Conservation (phyloP, 2,329 filamentous ascomycete species). For the Phialemoniopsis sp. region DNA sequence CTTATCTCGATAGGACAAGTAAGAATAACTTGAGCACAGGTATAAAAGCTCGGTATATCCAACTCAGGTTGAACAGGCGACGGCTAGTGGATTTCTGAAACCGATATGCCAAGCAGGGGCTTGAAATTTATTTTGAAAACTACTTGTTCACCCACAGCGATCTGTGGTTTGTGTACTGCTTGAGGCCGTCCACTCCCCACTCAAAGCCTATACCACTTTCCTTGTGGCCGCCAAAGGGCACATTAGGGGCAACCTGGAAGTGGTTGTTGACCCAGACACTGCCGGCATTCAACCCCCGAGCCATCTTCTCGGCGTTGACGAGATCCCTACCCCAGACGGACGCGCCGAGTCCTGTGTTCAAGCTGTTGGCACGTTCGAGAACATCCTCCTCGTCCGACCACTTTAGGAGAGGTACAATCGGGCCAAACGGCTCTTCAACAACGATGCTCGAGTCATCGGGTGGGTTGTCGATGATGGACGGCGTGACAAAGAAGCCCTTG, state of each 20-base stretch:
- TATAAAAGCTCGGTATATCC: too few relatives aligned
- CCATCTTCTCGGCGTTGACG: slow-evolving; percentile 39
- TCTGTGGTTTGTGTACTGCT: slow-evolving; percentile 5
- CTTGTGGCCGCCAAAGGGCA: slow-evolving; percentile 46
- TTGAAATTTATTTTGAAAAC: too few relatives aligned
- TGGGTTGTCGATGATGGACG: slow-evolving; percentile 57
- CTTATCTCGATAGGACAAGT: too few relatives aligned
- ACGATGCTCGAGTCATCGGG: slow-evolving; percentile 51
- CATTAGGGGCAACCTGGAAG: slow-evolving; percentile 25
- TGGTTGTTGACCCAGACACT: slow-evolving; percentile 50
- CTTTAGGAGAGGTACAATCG: slow-evolving; percentile 37
- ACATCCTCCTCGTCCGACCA: slow-evolving; percentile 41
- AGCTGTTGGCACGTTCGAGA: slow-evolving; percentile 39
- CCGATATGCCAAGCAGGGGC: too few relatives aligned
- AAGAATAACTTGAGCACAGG: too few relatives aligned
- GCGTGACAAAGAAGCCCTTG: slow-evolving; percentile 51
- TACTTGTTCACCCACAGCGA: too few relatives aligned
- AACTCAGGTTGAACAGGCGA: too few relatives aligned
- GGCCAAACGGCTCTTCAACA: slow-evolving; percentile 43
- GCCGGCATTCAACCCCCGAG: slow-evolving; percentile 42
- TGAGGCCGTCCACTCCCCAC: slow-evolving; percentile 26
- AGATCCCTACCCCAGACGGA: slow-evolving; percentile 47
- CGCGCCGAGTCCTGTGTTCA: slow-evolving; percentile 44
- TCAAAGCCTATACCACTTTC: slow-evolving; percentile 44
- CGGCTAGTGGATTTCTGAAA: too few relatives aligned